Evolutionary conservation across 129 eudicot species (phyloP), one percentile per base, ranked within the genome.

Genomic region (Centaurea solstitialis): DNA sequence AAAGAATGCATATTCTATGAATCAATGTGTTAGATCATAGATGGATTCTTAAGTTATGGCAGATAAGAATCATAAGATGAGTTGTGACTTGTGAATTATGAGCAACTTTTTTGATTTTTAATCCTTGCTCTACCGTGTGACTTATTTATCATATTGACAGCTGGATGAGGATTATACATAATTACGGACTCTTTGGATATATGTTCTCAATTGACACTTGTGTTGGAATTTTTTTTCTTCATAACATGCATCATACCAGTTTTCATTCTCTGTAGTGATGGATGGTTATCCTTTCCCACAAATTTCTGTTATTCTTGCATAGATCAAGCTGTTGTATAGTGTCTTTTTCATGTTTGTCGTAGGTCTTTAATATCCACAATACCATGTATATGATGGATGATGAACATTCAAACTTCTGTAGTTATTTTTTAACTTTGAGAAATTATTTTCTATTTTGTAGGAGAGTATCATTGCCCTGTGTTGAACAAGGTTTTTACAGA

Each of bases 401-500:
- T 35, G 33, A 62, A 41, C 15, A 24, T 33, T 64, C 21, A n/a
- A 40, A 38, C 26, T 10, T 22, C 68, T 35, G 68, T 64, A 40
- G 43, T 26, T 26, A 6, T 38, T 41, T 43, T 17, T 38, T 12
- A 66, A 33, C 65, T 47, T 6, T 64, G 37, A 13, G 64, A 83
- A 68, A 41, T 61, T 62, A 24, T 53, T 59, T 75, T 57, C 15
- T 45, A 72, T 82, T 57, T 73, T 85, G 80, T 80, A 95, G 99
- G 99, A 65, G 99, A 95, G 80, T 89, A 74, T 85, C 98, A 92
- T 73, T 95, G 99, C 78, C 99, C 99, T 22, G 99, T 95, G 28
- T 80, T 95, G 86, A 91, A 95, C 89, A 95, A 95, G 88, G 99
- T 92, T 71, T 95, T 92, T 66, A 95, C 99, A 0, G 99, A 95